Conservation (phyloP, 805 yeast species). For the Pichia heedii region DNA sequence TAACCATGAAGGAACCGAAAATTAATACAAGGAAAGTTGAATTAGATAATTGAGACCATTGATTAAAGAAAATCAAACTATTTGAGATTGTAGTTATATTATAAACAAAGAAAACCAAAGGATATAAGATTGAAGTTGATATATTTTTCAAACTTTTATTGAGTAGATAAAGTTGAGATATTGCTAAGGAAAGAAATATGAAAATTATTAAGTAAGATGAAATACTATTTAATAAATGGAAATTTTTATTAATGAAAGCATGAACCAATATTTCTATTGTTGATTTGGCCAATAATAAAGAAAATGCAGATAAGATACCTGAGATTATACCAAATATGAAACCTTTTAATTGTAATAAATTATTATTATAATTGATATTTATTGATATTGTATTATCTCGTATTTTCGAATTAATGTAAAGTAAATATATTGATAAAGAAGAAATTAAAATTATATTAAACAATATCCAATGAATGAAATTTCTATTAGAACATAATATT, state of each 20-base stretch:
- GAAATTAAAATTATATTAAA: conserved; percentile 27
- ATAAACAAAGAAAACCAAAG: conserved; percentile 76
- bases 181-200: conserved; percentile 52
- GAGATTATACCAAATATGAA: conserved; percentile 55
- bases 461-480: conserved; percentile 52
- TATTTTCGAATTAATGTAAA: conserved; percentile 11
- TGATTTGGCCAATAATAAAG: conserved; percentile 77
- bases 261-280: conserved; percentile 59
- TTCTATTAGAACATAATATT: conserved; percentile 31
- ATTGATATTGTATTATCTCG: not conserved
- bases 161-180: conserved; percentile 61
- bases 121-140: conserved; percentile 73
- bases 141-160: conserved; percentile 63
- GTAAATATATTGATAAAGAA: conserved; percentile 24
- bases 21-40: conserved; percentile 32
- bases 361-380: not conserved
- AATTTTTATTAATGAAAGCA: conserved; percentile 28
- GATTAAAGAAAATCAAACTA: conserved; percentile 51
- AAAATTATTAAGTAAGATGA: conserved; percentile 43
- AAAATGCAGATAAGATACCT: conserved; percentile 79
- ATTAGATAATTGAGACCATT: conserved; percentile 32
- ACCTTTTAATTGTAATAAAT: conserved; percentile 38
- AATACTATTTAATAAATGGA: conserved; percentile 27
- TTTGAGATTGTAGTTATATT: conserved; percentile 62
- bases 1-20: conserved; percentile 40